Evolutionary conservation across 1,139 yeast species (phyloP), one percentile per base, ranked within the genome.

Genomic region (Casaregolazyma suthepensis): DNA sequence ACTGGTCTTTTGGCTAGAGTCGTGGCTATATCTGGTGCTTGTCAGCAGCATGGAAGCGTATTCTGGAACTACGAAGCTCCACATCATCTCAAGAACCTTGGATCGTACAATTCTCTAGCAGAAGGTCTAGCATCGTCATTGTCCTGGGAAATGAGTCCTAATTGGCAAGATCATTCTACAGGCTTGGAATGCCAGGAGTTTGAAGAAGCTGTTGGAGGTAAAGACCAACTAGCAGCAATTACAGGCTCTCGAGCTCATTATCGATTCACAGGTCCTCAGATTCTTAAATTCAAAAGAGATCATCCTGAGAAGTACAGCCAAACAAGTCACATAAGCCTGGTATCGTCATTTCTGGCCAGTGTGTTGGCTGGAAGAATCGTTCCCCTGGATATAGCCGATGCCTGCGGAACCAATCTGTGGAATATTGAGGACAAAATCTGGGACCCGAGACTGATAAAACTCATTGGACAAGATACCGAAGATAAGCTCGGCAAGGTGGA

Each of bases 141-240:
- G 59, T 74, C 94, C 1, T 77, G 83, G 63, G 75, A 77, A 5
- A 75, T 75, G 54, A 85, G 96, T 9, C 96, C 96, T 12, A 90
- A 90, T 64, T 90, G 97, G 97, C 97, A 90, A 68, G 97, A 90
- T 66, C 95, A 88, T 64, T 85, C 94, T 23, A 90, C 97, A 0
- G 85, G 81, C 7, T 69, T 74, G 23, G 96, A 90, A 66, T 76
- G 89, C 54, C 65, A 73, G 31, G 76, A 70, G 37, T 84, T 89
- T 61, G 95, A 88, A 64, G 68, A 68, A 0, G 74, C 75, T 1
- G 79, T 78, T 2, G 88, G 87, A 5, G 89, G 91, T 3, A 76
- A 83, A 5, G 82, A 82, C 46, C 65, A 73, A 7, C 71, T 90
- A 64, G 93, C 96, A 2, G 63, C 72, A 23, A 68, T 83, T 38